Percentiles rank a stretch among this genome's conserved stretches.
phyloP scores from a whole-genome alignment of 2,329 filamentous ascomycete species.

The Penicillium thymicola region DNA sequence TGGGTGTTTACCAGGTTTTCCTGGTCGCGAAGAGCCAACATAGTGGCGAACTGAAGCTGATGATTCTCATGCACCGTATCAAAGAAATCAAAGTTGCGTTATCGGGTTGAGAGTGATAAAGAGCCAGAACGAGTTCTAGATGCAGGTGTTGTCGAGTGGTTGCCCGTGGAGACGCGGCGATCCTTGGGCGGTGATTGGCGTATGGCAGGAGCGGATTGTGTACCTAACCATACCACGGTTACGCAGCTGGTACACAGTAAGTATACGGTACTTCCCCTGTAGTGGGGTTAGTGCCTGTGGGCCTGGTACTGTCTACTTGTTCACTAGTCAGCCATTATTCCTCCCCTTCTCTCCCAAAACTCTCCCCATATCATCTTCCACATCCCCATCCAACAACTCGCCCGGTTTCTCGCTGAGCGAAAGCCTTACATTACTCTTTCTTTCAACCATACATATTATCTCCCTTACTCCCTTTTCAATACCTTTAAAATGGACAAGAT shows the following conservation, averaged over 20 bases:
- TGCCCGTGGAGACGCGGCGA: conserved; percentile 40
- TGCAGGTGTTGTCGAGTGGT: conserved; percentile 31
- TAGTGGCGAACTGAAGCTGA: conserved; percentile 41
- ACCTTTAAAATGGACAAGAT: conserved; percentile 73
- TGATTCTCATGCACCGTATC: conserved; percentile 20
- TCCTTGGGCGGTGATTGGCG: conserved; percentile 22
- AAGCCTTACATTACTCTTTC: conserved; percentile 34
- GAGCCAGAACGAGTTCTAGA: conserved; percentile 22
- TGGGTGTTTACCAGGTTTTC: conserved; percentile 79
- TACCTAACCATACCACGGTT: conserved; percentile 6
- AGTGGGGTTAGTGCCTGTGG: conserved; percentile 2
- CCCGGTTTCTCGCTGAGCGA: conserved; percentile 38
- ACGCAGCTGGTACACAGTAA: conserved; percentile 10
- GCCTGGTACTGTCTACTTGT: conserved; percentile 12
- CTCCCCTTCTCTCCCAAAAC: conserved; percentile 20
- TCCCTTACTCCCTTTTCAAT: conserved; percentile 23
- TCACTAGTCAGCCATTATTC: conserved; percentile 13
- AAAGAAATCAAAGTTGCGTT: conserved; percentile 10
- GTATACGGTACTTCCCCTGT: conserved; percentile 15
- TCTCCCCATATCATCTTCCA: conserved; percentile 16
- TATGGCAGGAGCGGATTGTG: conserved; percentile 7
- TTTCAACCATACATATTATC: conserved; percentile 30
- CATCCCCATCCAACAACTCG: conserved; percentile 11
- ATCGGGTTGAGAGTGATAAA: conserved; percentile 5
- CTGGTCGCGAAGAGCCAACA: conserved; percentile 79